Base-by-base conservation (phyloP, 2,329 filamentous ascomycete species). In the Phialophora expanda region DNA sequence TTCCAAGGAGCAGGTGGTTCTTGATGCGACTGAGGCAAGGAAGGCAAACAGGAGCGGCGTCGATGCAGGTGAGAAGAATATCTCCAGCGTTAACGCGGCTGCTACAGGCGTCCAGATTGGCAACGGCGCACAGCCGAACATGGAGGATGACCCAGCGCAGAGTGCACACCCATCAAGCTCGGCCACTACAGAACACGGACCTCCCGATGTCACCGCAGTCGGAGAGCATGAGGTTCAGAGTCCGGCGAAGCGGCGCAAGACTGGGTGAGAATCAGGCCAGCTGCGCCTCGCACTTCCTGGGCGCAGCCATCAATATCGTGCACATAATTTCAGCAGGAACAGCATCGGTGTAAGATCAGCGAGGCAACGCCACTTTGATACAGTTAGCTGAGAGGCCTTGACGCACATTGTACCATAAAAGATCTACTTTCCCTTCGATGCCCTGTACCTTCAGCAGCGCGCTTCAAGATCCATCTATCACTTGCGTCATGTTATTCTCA, bases 171-270 rank as follows among this genome's bases (percentile, higher is more conserved):
- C 9, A 6, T 26, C 26, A 24, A 17, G 53, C 53, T 30, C 53
- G 14, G 7, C 53, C 53, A 11, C 11, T n/a, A 24, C 12, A 22
- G 9, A 53, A 53, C 20, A 26, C 8, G 48, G n/a, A 24, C 11
- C 20, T 53, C 48, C 12, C 8, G 26, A 12, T 24, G 26, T 7
- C 9, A 53, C 20, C 48, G 26, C 20, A 12, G 26, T 53, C 14
- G 20, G 9, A 22, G 48, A n/a, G 48, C 22, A 53, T 22, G 48
- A 28, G 5, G 22, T 24, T 12, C 48, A 12, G 26, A 28, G 48
- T 53, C 22, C 48, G 11, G 48, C 26, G 26, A 53, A 53, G 48
- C 48, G 48, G 22, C 48, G 14, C 22, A 53, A 53, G 48, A 53
- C 48, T 28, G 22, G 20, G 14, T 53, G 26, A 44, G 38, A n/a